A percentile compares a stretch with the other conserved stretches of the same genome.
Conservation (phyloP, 2,329 filamentous ascomycete genomes). For the Cladophialophora yegresii region DNA sequence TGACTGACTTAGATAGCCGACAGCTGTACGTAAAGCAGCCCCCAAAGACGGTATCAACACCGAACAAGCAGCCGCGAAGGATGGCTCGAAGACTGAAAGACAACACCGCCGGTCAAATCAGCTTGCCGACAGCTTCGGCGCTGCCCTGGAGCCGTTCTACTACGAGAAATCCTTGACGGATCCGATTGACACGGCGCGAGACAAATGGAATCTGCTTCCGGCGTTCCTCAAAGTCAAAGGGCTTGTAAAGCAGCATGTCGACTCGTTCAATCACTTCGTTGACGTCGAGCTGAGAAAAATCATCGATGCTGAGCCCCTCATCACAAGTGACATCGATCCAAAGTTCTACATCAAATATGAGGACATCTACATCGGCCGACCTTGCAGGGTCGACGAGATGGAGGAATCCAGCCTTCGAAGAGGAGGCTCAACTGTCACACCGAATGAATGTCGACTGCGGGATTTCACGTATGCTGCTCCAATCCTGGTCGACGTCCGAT, state of each 20-base stretch:
- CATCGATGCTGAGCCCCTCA: conserved; percentile 82
- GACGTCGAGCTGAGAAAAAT: conserved; percentile 97
- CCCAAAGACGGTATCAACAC: conserved; percentile 9
- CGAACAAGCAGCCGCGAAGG: conserved; percentile 1
- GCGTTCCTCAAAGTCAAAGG: conserved; percentile 99
- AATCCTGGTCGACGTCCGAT: conserved; percentile 88
- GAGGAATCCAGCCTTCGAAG: conserved; percentile 59
- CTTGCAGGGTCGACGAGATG: conserved; percentile 75
- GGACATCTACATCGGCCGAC: conserved; percentile 82
- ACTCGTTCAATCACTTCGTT: conserved; percentile 98
- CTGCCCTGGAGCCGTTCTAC: conserved; percentile 69
- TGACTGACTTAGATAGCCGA: conserved; percentile 4
- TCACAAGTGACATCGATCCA: conserved; percentile 88
- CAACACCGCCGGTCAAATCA: conserved; percentile 25
- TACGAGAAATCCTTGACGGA: conserved; percentile 68
- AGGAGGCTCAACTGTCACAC: conserved; percentile 65
- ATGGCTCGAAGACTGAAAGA: conserved; percentile 24
- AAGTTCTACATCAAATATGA: conserved; percentile 86
- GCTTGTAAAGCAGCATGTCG: conserved; percentile 94
- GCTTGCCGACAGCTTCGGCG: conserved; percentile 56
- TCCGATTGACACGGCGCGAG: conserved; percentile 68
- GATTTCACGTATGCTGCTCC: conserved; percentile 98
- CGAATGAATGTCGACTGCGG: conserved; percentile 92
- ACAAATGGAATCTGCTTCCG: conserved; percentile 96
- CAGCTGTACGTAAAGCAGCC: conserved; percentile 21